These are phyloP conservation scores for Vanrija pseudolonga DNA, from an alignment of 1,284 basidiomycete species.

Conservation along the genomic window DNA sequence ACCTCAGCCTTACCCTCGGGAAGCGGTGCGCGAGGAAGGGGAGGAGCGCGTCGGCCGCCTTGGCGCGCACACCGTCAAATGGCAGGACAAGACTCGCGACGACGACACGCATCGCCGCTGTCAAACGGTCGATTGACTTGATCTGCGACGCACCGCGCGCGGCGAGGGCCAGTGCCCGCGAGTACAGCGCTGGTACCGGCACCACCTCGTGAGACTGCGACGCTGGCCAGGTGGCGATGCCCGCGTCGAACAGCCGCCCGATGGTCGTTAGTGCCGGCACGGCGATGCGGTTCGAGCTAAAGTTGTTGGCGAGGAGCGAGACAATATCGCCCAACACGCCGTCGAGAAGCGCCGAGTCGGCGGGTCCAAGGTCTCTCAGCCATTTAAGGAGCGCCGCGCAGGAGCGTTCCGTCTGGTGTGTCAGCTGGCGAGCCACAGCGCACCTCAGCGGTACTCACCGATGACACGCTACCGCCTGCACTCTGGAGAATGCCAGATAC, in stretches of 20 bases:
- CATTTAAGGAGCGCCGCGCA: conserved; percentile 58
- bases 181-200: background rate
- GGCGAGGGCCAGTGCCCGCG: conserved; percentile 10
- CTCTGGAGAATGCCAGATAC: conserved; percentile 72
- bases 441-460: conserved; percentile 57
- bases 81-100: conserved; percentile 43
- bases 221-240: background rate
- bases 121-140: conserved; percentile 73
- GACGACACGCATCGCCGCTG: conserved; percentile 68
- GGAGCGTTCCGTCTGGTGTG: conserved; percentile 64
- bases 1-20: conserved; percentile 59
- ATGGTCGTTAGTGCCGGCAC: conserved; percentile 73
- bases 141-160: conserved; percentile 46
- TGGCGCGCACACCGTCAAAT: conserved; percentile 46
- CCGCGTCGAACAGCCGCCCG: conserved; percentile 65
- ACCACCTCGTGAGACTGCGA: background rate
- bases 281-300: conserved; percentile 64
- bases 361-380: conserved; percentile 49
- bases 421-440: conserved; percentile 6
- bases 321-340: conserved; percentile 58
- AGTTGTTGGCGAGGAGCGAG: conserved; percentile 52
- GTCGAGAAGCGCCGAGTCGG: conserved; percentile 51
- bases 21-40: conserved; percentile 70
- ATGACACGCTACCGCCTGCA: conserved; percentile 73
- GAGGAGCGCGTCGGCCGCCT: conserved; percentile 55